Evolutionary conservation across 2,329 filamentous ascomycete genomes (phyloP).

Genomic region (Apiospora saccharicola): DNA sequence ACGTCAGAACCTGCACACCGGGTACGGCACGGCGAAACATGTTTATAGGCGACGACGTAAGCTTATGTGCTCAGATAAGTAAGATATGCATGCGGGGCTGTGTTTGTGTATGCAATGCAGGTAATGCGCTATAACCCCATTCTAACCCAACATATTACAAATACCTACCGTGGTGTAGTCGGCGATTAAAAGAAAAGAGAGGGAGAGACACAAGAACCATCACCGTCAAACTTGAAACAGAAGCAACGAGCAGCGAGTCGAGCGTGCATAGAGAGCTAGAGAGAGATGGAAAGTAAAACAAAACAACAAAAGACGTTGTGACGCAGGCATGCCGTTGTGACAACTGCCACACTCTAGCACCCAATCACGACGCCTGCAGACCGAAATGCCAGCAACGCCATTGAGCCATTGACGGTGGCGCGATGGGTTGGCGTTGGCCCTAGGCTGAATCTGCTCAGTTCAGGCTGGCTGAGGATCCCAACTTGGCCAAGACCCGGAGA

Average conservation of each 20-base stretch:
- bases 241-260: neutral
- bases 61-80: neutral
- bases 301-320: constrained; percentile 1
- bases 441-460: constrained; percentile 11
- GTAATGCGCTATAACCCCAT: constrained; percentile 5
- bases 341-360: constrained; percentile 7
- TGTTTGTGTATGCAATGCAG: neutral
- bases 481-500: constrained; percentile 16
- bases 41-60: constrained; percentile 1
- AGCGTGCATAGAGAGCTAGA: too few relatives aligned
- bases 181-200: constrained; percentile 21
- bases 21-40: constrained; percentile 20
- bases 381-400: neutral
- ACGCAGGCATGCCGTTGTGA: constrained; percentile 17
- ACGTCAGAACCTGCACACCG: constrained; percentile 9
- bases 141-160: neutral
- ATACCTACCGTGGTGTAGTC: neutral
- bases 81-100: neutral
- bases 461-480: constrained; percentile 21
- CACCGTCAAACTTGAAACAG: neutral
- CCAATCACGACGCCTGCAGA: neutral
- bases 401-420: neutral
- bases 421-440: constrained; percentile 6
- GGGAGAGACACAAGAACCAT: constrained; percentile 1
- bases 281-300: neutral